Conservation (phyloP, 2,329 filamentous ascomycete species). For the Hymenoscyphus repandus region DNA sequence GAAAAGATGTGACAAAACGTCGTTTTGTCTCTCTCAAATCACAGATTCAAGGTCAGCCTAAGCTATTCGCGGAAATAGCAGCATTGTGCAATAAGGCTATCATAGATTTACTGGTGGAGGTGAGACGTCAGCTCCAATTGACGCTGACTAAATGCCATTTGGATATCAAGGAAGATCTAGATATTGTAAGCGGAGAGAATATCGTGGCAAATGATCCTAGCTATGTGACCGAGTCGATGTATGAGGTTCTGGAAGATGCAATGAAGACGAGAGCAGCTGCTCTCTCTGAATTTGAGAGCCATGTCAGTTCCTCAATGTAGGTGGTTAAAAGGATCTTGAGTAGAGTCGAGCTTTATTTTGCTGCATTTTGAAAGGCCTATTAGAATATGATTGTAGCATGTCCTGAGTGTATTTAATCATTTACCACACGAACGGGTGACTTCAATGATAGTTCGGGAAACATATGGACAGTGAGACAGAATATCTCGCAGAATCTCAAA, state of each 20-base stretch:
- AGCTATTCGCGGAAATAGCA: constrained; percentile 11
- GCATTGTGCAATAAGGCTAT: constrained; percentile 4
- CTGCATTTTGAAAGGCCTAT: no score
- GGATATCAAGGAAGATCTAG: constrained; percentile 12
- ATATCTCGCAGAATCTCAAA: no score
- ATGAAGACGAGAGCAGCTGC: constrained; percentile 4
- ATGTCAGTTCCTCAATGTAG: no score
- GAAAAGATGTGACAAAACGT: neutral
- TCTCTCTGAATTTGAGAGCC: no score
- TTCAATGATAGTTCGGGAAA: no score
- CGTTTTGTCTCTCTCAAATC: constrained; percentile 1
- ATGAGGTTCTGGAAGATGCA: constrained; percentile 3
- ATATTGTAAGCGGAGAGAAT: constrained; percentile 8
- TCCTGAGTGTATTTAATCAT: no score
- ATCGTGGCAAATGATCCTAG: constrained; percentile 2
- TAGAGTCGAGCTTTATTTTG: no score
- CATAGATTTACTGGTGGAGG: neutral
- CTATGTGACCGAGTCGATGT: constrained; percentile 1
- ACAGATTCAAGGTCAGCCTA: constrained; percentile 5
- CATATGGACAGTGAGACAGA: no score
- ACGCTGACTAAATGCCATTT: constrained; percentile 5
- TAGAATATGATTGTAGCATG: no score
- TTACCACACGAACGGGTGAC: no score
- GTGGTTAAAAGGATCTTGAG: no score
- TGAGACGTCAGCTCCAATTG: constrained; percentile 2